phyloP scores from a whole-genome alignment of 139 green algal genomes.

The Closterium sp. region DNA sequence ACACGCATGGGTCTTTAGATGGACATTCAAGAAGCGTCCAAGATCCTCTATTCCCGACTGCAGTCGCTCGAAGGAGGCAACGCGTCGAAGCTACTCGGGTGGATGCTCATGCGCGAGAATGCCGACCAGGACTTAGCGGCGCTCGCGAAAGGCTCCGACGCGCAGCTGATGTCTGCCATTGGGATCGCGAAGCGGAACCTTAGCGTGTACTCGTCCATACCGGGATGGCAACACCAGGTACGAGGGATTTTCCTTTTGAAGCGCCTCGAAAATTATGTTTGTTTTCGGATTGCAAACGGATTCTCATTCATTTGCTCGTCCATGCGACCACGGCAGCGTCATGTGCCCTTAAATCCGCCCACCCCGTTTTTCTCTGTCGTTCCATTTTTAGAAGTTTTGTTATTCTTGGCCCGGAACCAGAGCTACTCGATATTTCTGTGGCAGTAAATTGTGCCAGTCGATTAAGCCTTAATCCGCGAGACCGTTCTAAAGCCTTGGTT shows the following conservation, averaged over 20 bases:
- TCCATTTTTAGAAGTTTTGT: not conserved
- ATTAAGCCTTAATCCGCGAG: not conserved
- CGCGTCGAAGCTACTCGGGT: slow-evolving; percentile 20
- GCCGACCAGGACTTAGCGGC: slow-evolving; percentile 1
- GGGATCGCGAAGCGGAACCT: slow-evolving; percentile 2
- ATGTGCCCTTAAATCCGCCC: too few relatives aligned
- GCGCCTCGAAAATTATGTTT: not conserved
- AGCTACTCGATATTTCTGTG: not conserved
- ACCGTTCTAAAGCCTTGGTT: not conserved
- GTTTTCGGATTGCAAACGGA: not conserved
- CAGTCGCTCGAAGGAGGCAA: not conserved
- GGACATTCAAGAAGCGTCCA: slow-evolving; percentile 13
- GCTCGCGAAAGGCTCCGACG: slow-evolving; percentile 11
- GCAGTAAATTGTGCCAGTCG: not conserved
- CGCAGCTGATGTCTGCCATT: not conserved
- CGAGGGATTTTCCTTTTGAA: too few relatives aligned
- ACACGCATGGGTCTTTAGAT: not conserved
- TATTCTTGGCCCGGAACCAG: not conserved
- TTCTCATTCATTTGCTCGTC: not conserved
- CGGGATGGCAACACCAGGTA: not conserved
- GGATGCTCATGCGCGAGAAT: slow-evolving; percentile 6
- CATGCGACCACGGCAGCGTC: not conserved
- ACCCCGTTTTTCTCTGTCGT: not conserved
- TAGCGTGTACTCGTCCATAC: not conserved
- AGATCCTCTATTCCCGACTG: not conserved